A percentile compares a stretch with the other conserved stretches of the same genome.
Conservation (phyloP, 2,329 filamentous ascomycete species). For the Teratosphaeria nubilosa region DNA sequence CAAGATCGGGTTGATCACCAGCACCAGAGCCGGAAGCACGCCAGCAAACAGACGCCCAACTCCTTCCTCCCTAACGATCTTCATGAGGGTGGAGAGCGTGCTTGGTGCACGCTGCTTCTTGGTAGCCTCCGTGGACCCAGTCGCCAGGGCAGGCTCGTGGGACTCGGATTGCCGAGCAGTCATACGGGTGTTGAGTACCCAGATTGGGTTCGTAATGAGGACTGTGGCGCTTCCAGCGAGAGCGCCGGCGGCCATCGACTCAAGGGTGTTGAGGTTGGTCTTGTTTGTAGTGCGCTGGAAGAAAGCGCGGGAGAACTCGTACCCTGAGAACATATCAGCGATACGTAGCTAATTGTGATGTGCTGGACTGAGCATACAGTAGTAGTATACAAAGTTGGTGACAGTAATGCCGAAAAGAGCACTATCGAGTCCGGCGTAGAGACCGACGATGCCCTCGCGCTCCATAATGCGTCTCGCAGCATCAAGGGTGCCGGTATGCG, state of each 20-base stretch:
- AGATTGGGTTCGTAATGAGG: constrained; percentile 94
- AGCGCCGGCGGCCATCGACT: constrained; percentile 91
- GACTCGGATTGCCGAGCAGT: constrained; percentile 68
- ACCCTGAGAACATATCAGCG: constrained; percentile 42
- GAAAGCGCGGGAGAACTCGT: constrained; percentile 86
- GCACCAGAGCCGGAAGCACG: constrained; percentile 80
- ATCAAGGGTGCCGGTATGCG: constrained; percentile 71
- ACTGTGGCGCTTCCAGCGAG: constrained; percentile 91
- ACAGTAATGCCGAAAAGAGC: constrained; percentile 95
- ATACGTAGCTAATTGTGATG: background rate
- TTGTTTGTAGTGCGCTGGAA: constrained; percentile 70
- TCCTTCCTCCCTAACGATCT: constrained; percentile 75
- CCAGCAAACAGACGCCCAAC: constrained; percentile 78
- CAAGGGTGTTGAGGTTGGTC: constrained; percentile 76
- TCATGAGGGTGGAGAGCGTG: constrained; percentile 71
- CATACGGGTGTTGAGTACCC: constrained; percentile 98
- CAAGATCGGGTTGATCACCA: constrained; percentile 96
- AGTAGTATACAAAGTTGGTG: constrained; percentile 99
- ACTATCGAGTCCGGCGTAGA: constrained; percentile 88
- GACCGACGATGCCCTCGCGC: constrained; percentile 76
- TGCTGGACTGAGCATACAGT: constrained; percentile 47
- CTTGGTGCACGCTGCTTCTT: constrained; percentile 48
- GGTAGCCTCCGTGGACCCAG: constrained; percentile 29
- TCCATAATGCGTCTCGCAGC: constrained; percentile 80
- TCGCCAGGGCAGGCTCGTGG: constrained; percentile 27